phyloP scores from a whole-genome alignment of 2,329 filamentous ascomycete species.

The Chaetomium globosum region DNA sequence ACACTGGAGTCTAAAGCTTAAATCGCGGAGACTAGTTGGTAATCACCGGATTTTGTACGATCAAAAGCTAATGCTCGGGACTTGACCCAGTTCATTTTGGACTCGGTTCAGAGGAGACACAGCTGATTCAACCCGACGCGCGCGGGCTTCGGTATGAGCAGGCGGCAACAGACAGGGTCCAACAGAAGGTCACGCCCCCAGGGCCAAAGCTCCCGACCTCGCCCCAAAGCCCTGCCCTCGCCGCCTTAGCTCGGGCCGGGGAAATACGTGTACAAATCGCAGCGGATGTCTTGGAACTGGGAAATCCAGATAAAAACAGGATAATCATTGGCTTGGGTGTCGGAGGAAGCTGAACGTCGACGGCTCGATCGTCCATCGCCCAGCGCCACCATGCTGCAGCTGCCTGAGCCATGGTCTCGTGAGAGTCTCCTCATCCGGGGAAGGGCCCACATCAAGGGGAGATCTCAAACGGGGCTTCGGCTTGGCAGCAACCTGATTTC shows the following conservation, averaged over 20 bases:
- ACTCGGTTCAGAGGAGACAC: background rate
- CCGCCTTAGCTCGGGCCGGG: no score
- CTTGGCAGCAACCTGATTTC: background rate
- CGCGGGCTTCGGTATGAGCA: background rate
- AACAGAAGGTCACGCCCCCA: background rate
- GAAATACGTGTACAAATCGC: background rate
- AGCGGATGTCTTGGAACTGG: background rate
- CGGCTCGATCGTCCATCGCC: background rate
- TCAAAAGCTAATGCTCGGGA: background rate
- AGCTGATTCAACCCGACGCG: background rate
- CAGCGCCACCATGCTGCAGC: background rate
- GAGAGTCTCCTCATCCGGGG: slow-evolving; percentile 12
- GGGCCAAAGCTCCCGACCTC: no score
- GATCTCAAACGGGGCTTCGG: background rate
- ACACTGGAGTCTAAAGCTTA: background rate
- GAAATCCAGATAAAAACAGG: background rate
- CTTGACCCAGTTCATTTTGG: background rate
- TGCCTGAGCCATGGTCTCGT: slow-evolving; percentile 13
- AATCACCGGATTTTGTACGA: background rate
- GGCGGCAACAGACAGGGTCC: background rate
- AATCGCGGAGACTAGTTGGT: background rate
- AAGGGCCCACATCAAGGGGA: background rate
- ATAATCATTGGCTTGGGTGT: background rate
- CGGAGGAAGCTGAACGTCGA: background rate
- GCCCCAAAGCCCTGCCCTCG: no score